Base-by-base conservation (phyloP, 2,329 filamentous ascomycete species). In the Cadophora luteo-olivacea region DNA sequence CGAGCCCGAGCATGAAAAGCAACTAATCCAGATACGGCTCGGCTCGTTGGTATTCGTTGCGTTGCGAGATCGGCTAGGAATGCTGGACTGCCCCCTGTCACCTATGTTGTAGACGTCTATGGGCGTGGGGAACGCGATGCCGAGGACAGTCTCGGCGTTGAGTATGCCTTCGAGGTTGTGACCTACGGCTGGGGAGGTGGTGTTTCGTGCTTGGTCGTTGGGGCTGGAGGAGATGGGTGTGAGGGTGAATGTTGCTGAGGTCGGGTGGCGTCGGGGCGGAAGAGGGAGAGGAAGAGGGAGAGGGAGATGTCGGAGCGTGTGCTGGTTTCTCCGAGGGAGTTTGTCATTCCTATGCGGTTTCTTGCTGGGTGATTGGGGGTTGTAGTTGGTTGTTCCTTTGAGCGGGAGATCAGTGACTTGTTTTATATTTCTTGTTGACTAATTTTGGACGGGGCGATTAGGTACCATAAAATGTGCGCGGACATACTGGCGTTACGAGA, bases 1-100 rank as follows among this genome's bases (percentile, higher is more conserved):
- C 75, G 0, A 88, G 78, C 14, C 80, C 75, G 0, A 88, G 78
- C 14, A 89, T 76, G 66, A 83, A 81, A 58, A 86, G 79, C 7
- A 88, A 78, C 71, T 86, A 84, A 45, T 85, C 83, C 1, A 88
- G 78, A 70, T 86, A 89, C 0, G 87, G 87, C 75, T 89, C 87
- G 73, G 87, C 75, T 89, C 87, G 73, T 89, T 73, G 51, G 9
- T 89, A 77, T 75, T 58, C 1, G 64, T 67, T 32, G 19, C 33
- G 66, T 65, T 61, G 58, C 24, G 78, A 41, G n/a, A 63, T 86
- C 83, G 0, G 85, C 81, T 19, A 81, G 78, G 75, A 85, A 87
- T 0, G 85, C 85, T 38, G 86, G 85, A 38, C 74, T 76, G 24
- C 86, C 86, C 38, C 84, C 86, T 8, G 86, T 89, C 86, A 38